These are phyloP conservation scores for Penicillium steckii DNA, from an alignment of 495 filamentous ascomycete genomes.

Conservation along the genomic window DNA sequence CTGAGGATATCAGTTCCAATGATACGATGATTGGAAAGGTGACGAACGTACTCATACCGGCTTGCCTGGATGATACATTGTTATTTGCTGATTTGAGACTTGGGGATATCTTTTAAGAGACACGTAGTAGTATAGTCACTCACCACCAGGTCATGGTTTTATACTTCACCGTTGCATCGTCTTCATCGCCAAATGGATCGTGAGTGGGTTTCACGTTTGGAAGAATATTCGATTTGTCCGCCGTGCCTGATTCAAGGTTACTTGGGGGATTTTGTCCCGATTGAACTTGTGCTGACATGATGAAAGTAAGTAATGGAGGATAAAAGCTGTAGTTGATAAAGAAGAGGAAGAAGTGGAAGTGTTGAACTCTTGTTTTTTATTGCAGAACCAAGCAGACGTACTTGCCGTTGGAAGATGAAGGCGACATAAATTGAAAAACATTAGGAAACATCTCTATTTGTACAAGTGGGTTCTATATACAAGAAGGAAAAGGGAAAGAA, in stretches of 20 bases:
- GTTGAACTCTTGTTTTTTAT: too few species aligned
- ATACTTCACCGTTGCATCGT: conserved; percentile 28
- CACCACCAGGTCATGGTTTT: conserved; percentile 40
- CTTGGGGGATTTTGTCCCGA: neutral
- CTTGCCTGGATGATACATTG: conserved; percentile 25
- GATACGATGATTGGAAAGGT: neutral
- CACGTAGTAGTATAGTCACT: conserved; percentile 10
- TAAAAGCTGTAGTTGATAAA: too few species aligned
- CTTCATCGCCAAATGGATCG: conserved; percentile 38
- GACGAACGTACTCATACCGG: conserved; percentile 30
- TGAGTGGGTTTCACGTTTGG: conserved; percentile 1
- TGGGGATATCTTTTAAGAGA: too few species aligned
- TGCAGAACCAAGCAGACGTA: too few species aligned
- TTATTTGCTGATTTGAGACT: neutral
- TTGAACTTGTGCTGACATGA: too few species aligned
- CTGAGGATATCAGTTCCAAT: conserved; percentile 16
- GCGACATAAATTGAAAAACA: neutral
- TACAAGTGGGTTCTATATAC: conserved; percentile 33
- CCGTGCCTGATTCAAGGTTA: neutral
- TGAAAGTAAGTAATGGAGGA: too few species aligned
- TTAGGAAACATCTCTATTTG: conserved; percentile 32
- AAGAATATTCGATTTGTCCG: neutral
- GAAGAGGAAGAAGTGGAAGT: too few species aligned
- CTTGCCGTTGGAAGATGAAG: neutral
- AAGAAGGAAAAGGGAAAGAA: conserved; percentile 16